Base-by-base conservation (phyloP, 768 basidiomycete species). In the Holtermanniella nyarrowii region DNA sequence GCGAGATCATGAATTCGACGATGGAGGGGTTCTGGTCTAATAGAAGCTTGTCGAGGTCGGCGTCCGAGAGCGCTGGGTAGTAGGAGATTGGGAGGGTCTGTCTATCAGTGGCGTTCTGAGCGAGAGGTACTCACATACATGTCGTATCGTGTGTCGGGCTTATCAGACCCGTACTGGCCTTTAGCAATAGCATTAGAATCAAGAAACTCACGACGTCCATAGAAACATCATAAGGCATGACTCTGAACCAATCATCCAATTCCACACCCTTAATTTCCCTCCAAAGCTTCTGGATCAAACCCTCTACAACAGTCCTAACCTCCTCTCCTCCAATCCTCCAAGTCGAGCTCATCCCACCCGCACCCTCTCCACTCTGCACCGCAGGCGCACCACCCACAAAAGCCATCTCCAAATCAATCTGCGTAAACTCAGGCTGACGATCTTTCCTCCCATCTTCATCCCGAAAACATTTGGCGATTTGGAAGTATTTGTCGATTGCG, bases 381-480 rank as follows among this genome's bases (percentile, higher is more conserved):
- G 45, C 83, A 1, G 65, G 56, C 12, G 68, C 84, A 82, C 91
- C 95, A 5, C 84, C 84, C 16, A 91, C 83, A 72, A 85, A 96
- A 1, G 85, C 88, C 86, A 95, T 91, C 74, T 96, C 91, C 56
- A 96, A 72, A 80, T 96, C 91, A 55, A 96, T 77, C 74, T 96
- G 91, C 20, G 91, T 96, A 72, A 96, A 96, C 71, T 96, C 91
- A 0, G 91, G 90, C 66, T 96, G 91, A 42, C 91, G 79, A 69
- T 96, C 91, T 71, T 86, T 90, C 51, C 91, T 79, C 3, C 90
- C 89, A 64, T 88, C 88, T 72, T 96, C 91, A 70, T 96, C 91
- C 42, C 91, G 80, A 77, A 96, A 96, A 73, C 91, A 96, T 58
- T 81, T 81, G 13, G 91, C 91, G 48, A 96, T 77, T 70, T 96